Percentiles rank a stretch among this genome's conserved stretches.
Conservation (phyloP, 331 rosid genomes). For the Rosa hybrid region DNA sequence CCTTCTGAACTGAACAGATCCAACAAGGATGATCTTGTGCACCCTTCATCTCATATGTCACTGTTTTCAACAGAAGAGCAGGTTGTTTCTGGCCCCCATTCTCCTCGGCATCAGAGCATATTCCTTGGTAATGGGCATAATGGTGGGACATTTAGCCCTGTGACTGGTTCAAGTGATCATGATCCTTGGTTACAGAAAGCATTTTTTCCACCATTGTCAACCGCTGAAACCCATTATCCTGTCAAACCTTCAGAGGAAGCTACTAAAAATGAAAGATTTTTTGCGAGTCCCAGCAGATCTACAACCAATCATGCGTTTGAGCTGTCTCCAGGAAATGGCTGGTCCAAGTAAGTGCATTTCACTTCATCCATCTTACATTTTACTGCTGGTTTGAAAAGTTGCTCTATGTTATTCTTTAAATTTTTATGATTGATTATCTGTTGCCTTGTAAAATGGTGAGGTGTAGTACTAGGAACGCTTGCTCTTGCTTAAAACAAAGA, state of each 20-base stretch:
- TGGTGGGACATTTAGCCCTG: constrained; percentile 66
- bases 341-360: constrained; percentile 79
- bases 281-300: constrained; percentile 67
- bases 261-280: constrained; percentile 60
- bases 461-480: background rate
- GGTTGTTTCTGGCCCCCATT: constrained; percentile 49
- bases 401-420: constrained; percentile 15
- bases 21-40: constrained; percentile 66
- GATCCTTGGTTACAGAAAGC: constrained; percentile 80
- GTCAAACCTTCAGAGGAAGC: constrained; percentile 58
- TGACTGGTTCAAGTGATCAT: constrained; percentile 53
- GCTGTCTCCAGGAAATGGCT: constrained; percentile 57
- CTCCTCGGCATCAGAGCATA: constrained; percentile 67
- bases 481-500: background rate
- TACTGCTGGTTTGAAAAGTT: background rate
- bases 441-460: constrained; percentile 3
- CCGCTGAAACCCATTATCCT: constrained; percentile 41
- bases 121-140: constrained; percentile 74
- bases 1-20: constrained; percentile 57
- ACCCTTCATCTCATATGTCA: constrained; percentile 80
- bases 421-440: constrained; percentile 1
- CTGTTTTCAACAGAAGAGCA: constrained; percentile 75
- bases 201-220: constrained; percentile 74
- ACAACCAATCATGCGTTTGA: constrained; percentile 57
- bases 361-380: background rate